Base-by-base conservation (phyloP, 306 rosid species). In the Cicer arietinum region DNA sequence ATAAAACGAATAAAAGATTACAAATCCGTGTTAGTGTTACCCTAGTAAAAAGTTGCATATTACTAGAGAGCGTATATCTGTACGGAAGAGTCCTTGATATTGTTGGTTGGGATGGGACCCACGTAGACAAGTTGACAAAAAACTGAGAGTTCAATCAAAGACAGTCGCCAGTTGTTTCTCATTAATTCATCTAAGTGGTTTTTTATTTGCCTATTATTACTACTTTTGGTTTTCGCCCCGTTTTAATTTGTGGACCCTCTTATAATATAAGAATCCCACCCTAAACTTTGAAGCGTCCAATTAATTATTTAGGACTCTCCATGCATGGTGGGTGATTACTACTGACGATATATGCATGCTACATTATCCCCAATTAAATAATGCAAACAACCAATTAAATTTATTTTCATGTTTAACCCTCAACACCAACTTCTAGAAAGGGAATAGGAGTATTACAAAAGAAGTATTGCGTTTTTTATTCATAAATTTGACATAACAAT, bases 71-170 rank as follows among this genome's bases (percentile, higher is more conserved):
- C 22, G 8, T 39, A 40, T 1, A 62, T n/a, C 39, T 65, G 70
- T 65, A 65, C 70, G 70, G 70, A 40, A 42, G 51, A 65, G 69
- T 64, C 70, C 52, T 65, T 10, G 16, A 37, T 8, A 14, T 20
- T 52, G 58, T 17, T 8, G 64, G 41, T 58, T 65, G 8, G 1
- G 52, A 65, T 65, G 40, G 39, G 43, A 51, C 70, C 70, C 40
- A 10, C 39, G 52, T 65, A 16, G 14, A 41, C 48, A 40, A 40
- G 8, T 8, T 63, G 69, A 41, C 69, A 42, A 63, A 8, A 62
- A 8, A 63, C 48, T 8, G 2, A 41, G 11, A 41, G 14, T 50
- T 41, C 7, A 41, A 60, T 3, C 39, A 56, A 57, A 10, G 37
- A 10, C 14, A 4, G n/a, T 42, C 41, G 47, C 70, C 70, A 43